Evolutionary conservation across 148 eudicot species (phyloP), one percentile per base, ranked within the genome.

Genomic region (Camellia granthamiana): DNA sequence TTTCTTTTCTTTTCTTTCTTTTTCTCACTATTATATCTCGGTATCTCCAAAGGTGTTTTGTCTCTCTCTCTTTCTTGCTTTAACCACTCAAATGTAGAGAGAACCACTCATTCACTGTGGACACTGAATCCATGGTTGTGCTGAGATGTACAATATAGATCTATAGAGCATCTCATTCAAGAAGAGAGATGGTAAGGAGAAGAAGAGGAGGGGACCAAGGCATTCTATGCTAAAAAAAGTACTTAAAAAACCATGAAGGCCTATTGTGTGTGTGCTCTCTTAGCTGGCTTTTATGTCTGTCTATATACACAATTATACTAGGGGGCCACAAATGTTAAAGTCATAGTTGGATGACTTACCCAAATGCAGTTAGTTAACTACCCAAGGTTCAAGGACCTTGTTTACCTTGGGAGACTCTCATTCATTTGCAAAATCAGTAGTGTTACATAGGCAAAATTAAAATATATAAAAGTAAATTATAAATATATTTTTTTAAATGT

Each of bases 171-270:
- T 30, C 65, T 66, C 30, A 67, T 78, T 65, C n/a, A 51, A 49
- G 61, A 65, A 46, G 55, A 61, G 38, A 64, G 70, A 52, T 43
- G 71, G 66, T 23, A 68, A 42, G 30, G 23, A 16, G 18, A 16
- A 44, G 54, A 51, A 41, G 71, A 72, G 21, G 64, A 75, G 82
- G 78, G 82, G 82, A 78, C 72, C 56, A 78, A 78, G n/a, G 80
- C 80, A 68, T 78, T 69, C 62, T 68, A 52, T 56, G 46, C 52
- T 67, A 30, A 19, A 18, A 21, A 30, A 42, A 52, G 72, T 38
- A 52, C 74, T 68, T 30, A 30, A 9, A 44, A 67, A 68, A 23
- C 68, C 59, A 66, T 67, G 73, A 61, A 66, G 72, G 47, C 80
- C 46, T 76, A 11, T 21, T 61, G 38, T 30, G 38, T 30, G 38